Evolutionary conservation across 2,329 filamentous ascomycete species (phyloP), one percentile per base, ranked within the genome.

Genomic region (Nemania sp.): DNA sequence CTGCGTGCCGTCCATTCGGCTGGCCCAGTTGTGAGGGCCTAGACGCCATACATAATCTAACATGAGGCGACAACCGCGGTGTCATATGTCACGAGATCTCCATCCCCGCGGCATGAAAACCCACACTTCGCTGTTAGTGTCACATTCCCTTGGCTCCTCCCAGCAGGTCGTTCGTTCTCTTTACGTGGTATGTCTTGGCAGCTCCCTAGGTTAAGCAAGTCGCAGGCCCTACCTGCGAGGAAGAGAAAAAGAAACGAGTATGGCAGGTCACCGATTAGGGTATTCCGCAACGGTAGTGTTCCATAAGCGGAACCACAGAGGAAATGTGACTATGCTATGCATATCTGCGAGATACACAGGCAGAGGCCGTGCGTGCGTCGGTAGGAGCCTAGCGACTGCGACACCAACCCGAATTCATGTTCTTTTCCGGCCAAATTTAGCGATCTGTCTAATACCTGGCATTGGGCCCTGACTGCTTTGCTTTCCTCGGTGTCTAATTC

Each of bases 371-470:
- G 54, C 61, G 61, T 57, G 57, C 62, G 62, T 58, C 62, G 62
- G 62, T 52, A 62, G 18, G 55, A 62, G 35, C 55, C 59, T 64
- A 62, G 59, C 62, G 62, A 64, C 39, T 64, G 59, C 21, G 62
- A 62, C 62, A 34, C 62, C 32, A 40, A 58, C 42, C 42, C 52
- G 47, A 40, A 50, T 42, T 47, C 17, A 35, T 51, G 48, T 34
- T 52, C 32, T 45, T 48, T 62, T 54, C 37, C 52, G 52, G 60
- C 29, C 60, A 59, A 53, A 47, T 40, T 56, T 55, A 56, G 56
- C 56, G 56, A 56, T 21, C 32, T 18, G 25, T 46, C 55, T 47
- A n/a, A 54, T 35, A 17, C 25, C 25, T 29, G 7, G n/a, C 25
- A 43, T 45, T 42, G 21, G 17, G 39, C 17, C 34, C 17, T 55